Evolutionary conservation across 2,329 filamentous ascomycete genomes (phyloP).

Genomic region (Diplocarpon rosae): DNA sequence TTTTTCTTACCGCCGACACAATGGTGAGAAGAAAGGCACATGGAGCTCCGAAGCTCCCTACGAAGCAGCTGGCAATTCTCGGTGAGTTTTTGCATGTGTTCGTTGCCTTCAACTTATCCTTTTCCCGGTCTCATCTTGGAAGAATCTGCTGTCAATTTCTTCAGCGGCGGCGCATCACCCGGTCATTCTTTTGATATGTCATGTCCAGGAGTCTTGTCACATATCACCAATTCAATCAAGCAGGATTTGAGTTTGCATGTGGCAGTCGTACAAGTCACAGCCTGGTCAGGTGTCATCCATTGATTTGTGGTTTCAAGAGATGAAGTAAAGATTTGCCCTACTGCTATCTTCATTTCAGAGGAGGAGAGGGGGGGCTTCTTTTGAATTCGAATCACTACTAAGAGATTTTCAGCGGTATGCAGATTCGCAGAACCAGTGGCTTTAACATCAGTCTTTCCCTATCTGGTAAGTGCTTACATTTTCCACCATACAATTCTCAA

Average conservation of each 20-base stretch:
- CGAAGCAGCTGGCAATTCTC: conserved; percentile 66
- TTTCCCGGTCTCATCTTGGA: no score
- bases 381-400: background rate
- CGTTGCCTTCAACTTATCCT: background rate
- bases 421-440: conserved; percentile 68
- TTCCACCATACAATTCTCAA: background rate
- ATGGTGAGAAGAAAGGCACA: conserved; percentile 24
- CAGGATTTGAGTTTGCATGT: no score
- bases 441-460: conserved; percentile 39
- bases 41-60: conserved; percentile 51
- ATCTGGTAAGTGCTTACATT: conserved; percentile 30
- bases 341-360: background rate
- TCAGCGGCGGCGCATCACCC: no score
- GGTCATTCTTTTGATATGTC: no score
- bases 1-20: conserved; percentile 3
- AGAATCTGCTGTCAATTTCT: no score
- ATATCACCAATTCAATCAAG: no score
- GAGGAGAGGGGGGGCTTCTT: background rate
- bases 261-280: no score
- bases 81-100: conserved; percentile 38
- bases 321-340: no score
- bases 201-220: no score
- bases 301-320: no score
- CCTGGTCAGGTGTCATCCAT: no score
- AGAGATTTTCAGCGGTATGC: conserved; percentile 49